Evolutionary conservation across 2,329 filamentous ascomycete species (phyloP), one percentile per base, ranked within the genome.

Genomic region (Microdochium bolleyi): DNA sequence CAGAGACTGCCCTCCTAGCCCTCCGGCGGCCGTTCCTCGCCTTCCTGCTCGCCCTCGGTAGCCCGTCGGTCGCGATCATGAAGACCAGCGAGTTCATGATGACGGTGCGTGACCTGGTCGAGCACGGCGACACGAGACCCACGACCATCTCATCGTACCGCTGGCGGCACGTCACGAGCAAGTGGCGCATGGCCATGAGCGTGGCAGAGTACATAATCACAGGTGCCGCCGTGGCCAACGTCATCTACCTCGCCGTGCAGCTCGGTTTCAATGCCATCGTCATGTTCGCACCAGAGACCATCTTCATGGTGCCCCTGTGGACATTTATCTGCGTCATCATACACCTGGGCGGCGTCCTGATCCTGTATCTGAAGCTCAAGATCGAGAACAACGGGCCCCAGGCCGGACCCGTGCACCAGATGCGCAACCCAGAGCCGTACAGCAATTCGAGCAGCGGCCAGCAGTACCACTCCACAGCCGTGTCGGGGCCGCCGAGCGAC

Each of bases 251-350:
- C 7, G 56, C 60, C 8, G 64, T 58, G 37, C 55, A 61, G 50
- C 54, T 66, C 5, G 59, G 62, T n/a, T 53, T 60, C 19, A 53
- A 62, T 32, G 60, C 61, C 19, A 49, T 65, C 13, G 57, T 59
- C 38, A 56, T 61, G 19, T 62, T 65, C 52, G 58, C 59, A 2
- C 61, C 58, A 8, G 49, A 52, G 38, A 53, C 53, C 16, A 56
- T 58, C 50, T 57, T 61, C 51, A 51, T 59, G 49, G 51, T 61
- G 24, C 59, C 60, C 21, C 50, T 64, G 13, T 64, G 62, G 63
- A 61, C 61, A 7, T 55, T 60, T 22, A 54, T 60, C 14, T 58
- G 57, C 32, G 50, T 61, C 7, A 16, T 60, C 13, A 58, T 64
- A 14, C 58, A 64, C 41, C 8, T 62, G 3, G 53, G 52, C 7